These are phyloP conservation scores for Sarocladium brachiariae DNA, from an alignment of 2,329 filamentous ascomycete genomes.

Conservation along the genomic window DNA sequence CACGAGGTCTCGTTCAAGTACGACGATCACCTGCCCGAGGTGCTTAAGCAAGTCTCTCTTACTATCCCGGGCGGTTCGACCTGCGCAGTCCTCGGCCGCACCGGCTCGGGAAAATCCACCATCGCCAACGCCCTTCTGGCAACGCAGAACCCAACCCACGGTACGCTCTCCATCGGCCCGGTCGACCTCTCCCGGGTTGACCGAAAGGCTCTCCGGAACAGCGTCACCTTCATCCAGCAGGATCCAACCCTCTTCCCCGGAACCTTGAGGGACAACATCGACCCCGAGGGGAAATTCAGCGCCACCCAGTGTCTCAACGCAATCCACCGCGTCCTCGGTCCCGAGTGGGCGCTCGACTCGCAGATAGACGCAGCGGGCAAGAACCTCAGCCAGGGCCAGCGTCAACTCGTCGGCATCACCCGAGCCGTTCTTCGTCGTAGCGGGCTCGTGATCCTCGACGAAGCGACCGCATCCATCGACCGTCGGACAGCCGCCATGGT, in stretches of 20 bases:
- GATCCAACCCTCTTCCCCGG: slow-evolving; percentile 57
- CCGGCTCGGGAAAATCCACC: slow-evolving; percentile 82
- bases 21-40: slow-evolving; percentile 68
- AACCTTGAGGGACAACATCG: slow-evolving; percentile 57
- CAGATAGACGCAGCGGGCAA: slow-evolving; percentile 52
- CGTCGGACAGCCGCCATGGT: slow-evolving; percentile 50
- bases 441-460: slow-evolving; percentile 56
- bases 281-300: slow-evolving; percentile 55
- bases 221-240: slow-evolving; percentile 57
- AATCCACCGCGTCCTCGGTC: slow-evolving; percentile 53
- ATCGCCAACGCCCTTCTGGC: slow-evolving; percentile 53
- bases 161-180: slow-evolving; percentile 46
- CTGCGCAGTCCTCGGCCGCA: slow-evolving; percentile 69
- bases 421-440: slow-evolving; percentile 53
- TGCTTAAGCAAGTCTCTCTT: slow-evolving; percentile 62
- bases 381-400: slow-evolving; percentile 56
- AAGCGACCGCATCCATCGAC: slow-evolving; percentile 59
- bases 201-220: slow-evolving; percentile 48
- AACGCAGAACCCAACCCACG: slow-evolving; percentile 44
- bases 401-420: slow-evolving; percentile 55
- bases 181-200: slow-evolving; percentile 46
- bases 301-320: slow-evolving; percentile 42
- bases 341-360: slow-evolving; percentile 39
- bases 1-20: slow-evolving; percentile 74
- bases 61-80: slow-evolving; percentile 60